These are phyloP conservation scores for Echria macrotheca DNA, from an alignment of 495 filamentous ascomycete species.

Conservation along the genomic window DNA sequence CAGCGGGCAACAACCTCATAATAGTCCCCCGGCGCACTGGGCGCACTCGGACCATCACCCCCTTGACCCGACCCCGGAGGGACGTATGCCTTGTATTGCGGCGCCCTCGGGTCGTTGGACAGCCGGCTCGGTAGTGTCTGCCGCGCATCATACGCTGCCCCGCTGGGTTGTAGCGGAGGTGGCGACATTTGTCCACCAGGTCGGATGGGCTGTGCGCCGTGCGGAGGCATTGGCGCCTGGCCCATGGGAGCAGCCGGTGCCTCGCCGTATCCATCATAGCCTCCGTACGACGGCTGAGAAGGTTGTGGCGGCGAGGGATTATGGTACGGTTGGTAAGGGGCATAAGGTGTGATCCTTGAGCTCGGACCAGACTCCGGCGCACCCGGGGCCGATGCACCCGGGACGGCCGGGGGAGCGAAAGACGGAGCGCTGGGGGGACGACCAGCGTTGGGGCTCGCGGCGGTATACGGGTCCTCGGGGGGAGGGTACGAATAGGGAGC, in stretches of 20 bases:
- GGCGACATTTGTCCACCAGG: conserved; percentile 39
- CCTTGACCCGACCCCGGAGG: conserved; percentile 16
- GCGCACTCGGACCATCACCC: conserved; percentile 13
- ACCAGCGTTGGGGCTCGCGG: conserved; percentile 26
- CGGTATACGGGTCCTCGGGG: conserved; percentile 43
- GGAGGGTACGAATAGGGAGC: conserved; percentile 46
- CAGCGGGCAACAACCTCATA: conserved; percentile 23
- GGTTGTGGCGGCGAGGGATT: conserved; percentile 7
- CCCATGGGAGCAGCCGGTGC: conserved; percentile 41
- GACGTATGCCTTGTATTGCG: conserved; percentile 33
- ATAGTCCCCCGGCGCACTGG: conserved; percentile 23
- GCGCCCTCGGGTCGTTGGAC: conserved; percentile 2
- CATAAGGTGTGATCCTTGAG: too few species aligned
- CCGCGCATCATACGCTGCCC: conserved; percentile 35
- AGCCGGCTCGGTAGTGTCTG: conserved; percentile 38
- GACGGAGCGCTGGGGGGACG: conserved; percentile 18
- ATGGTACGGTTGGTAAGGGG: conserved; percentile 1
- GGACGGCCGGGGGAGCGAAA: conserved; percentile 22
- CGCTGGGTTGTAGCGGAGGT: conserved; percentile 34
- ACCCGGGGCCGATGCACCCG: conserved; percentile 23
- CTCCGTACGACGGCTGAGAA: conserved; percentile 22
- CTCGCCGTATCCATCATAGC: conserved; percentile 6
- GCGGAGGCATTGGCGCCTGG: too few species aligned
- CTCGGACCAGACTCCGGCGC: conserved; percentile 8
- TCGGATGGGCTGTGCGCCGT: too few species aligned